A percentile compares a stretch with the other conserved stretches of the same genome.
These are phyloP conservation scores for Naganishia vishniacii DNA, from an alignment of 768 basidiomycete genomes.

Conservation along the genomic window DNA sequence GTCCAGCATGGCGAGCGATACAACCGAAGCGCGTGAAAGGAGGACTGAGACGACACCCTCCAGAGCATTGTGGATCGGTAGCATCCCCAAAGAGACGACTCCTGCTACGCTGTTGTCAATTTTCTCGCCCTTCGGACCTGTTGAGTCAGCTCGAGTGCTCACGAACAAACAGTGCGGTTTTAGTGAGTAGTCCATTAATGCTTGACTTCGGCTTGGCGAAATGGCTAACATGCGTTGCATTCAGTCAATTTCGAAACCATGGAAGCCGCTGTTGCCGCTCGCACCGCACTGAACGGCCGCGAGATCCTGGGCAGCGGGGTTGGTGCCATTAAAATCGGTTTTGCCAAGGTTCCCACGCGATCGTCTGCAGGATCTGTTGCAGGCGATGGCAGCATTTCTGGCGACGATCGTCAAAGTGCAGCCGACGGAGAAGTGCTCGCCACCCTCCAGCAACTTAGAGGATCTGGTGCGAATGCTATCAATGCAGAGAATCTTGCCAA, in stretches of 20 bases:
- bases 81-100: constrained; percentile 89
- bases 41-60: constrained; percentile 81
- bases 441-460: background rate
- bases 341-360: constrained; percentile 81
- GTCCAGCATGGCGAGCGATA: constrained; percentile 25
- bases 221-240: constrained; percentile 28
- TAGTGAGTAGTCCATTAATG: constrained; percentile 53
- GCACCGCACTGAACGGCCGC: constrained; percentile 90
- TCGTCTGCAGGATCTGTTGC: constrained; percentile 1
- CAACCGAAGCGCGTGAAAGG: constrained; percentile 1
- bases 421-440: background rate
- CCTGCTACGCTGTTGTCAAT: constrained; percentile 90
- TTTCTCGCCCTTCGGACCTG: constrained; percentile 94
- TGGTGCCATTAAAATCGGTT: constrained; percentile 92
- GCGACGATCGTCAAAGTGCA: background rate
- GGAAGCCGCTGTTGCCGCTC: constrained; percentile 90
- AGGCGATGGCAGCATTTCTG: constrained; percentile 10
- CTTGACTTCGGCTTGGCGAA: background rate
- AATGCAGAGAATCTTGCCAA: constrained; percentile 64
- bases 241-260: constrained; percentile 92
- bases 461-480: constrained; percentile 58
- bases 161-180: constrained; percentile 97
- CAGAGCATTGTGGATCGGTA: constrained; percentile 93
- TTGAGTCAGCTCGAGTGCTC: constrained; percentile 90
- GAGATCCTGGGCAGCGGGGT: constrained; percentile 95